Evolutionary conservation across 208 protist genomes (phyloP), one percentile per base, ranked within the genome.

Genomic region (Trypanosoma melophagium): DNA sequence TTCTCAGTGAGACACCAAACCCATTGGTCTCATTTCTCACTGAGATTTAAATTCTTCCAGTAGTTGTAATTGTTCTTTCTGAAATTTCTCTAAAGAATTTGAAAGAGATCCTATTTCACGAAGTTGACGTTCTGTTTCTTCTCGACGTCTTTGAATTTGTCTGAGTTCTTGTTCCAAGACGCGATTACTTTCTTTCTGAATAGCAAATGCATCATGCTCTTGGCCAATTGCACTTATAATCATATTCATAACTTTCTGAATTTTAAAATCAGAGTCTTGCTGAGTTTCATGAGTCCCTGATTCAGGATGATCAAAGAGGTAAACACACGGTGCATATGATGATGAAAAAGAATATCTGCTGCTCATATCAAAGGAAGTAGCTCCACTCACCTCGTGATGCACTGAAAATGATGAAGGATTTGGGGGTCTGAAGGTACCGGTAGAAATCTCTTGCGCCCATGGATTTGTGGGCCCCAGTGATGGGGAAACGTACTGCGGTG

Each of bases 401-500:
- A 19, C 0, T 2, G 44, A 58, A 14, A 17, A 38, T 28, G 14
- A 16, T 38, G 42, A 41, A 28, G 50, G 54, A 28, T 66, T 57
- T 9, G 86, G 85, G 16, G 86, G 82, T n/a, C 85, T 80, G 57
- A 91, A 91, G n/a, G 81, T 69, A 13, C 86, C 86, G 0, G 85
- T 88, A 10, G 80, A 80, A 24, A 76, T 86, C 62, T 91, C 79
- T 45, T 86, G 75, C 5, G 71, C 71, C 85, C 85, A 91, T 14
- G 77, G 79, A 5, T 75, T 78, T 25, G 86, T 86, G 16, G 86
- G 80, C 8, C 76, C 74, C 9, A 91, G 70, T 47, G 71, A 85
- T 28, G 82, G 86, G 35, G 81, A 91, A 8, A 91, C 86, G 60
- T 85, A 87, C 4, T 71, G 74, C 0, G 79, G 60, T 55, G 64